Evolutionary conservation across 768 basidiomycete genomes (phyloP), one percentile per base, ranked within the genome.

Genomic region (Russula virescens): DNA sequence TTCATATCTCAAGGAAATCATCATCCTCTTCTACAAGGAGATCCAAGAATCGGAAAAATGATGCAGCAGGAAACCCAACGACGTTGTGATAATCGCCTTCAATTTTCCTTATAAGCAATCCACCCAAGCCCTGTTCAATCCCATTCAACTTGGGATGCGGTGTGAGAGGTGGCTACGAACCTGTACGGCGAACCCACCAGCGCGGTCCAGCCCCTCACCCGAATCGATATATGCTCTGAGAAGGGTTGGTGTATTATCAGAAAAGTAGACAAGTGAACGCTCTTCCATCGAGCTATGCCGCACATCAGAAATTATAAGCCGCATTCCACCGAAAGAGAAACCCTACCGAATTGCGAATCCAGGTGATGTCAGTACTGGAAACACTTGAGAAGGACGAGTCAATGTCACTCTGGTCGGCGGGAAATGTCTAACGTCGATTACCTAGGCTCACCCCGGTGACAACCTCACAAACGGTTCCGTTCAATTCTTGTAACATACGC

Each of bases 141-240:
- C 21, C 34, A 48, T 53, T 51, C 31, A 56, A 61, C 13, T 60
- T 55, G 28, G 23, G 42, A 25, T 21, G 47, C 47, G 38, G 57
- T 7, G 5, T 31, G n/a, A 21, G 1, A 35, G 50, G 5, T n/a
- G 14, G 16, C 2, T 55, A 69, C 78, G 51, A 65, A 92, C 93
- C 80, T 98, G 96, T 45, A 94, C 85, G 2, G 93, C 94, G 71
- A 98, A 98, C 0, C 96, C 96, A 3, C 96, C 96, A 0, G 96
- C 95, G 21, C 93, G 81, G 69, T 94, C 89, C 46, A 86, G 71
- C 0, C 94, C 94, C 75, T 97, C 94, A 7, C 86, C 89, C 58
- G 81, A 88, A 40, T 92, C 85, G 21, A 85, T 91, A 67, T 98
- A 98, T 10, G 92, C 89, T 64, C 87, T 69, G 10, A 94, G 73